phyloP scores from a whole-genome alignment of 2,329 filamentous ascomycete genomes.

The Trichoderma atroviride region DNA sequence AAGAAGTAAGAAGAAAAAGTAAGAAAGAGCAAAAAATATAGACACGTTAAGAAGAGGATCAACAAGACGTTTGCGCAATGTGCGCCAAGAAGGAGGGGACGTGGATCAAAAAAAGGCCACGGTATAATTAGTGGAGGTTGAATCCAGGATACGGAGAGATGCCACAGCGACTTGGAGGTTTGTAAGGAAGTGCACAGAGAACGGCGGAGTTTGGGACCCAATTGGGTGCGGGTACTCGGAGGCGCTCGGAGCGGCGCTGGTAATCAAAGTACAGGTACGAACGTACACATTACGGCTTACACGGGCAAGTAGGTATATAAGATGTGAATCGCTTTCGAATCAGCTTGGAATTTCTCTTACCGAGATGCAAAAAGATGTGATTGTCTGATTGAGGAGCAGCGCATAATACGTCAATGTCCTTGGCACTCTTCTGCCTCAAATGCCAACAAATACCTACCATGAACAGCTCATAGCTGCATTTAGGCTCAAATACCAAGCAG shows the following conservation, averaged over 20 bases:
- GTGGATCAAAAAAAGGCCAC: conserved; percentile 22
- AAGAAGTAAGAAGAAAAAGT: not conserved
- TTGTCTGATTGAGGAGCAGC: not conserved
- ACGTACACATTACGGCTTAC: not conserved
- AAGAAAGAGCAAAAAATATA: not conserved
- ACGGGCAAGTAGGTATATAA: not conserved
- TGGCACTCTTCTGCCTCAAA: not conserved
- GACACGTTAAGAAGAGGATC: not conserved
- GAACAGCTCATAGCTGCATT: not conserved
- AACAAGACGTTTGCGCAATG: not conserved
- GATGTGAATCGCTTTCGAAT: not conserved
- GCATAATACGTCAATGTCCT: not conserved
- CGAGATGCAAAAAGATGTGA: not conserved
- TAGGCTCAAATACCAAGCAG: not conserved
- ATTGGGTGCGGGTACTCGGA: not conserved
- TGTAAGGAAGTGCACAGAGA: not conserved
- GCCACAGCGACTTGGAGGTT: conserved; percentile 4
- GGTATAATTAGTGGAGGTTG: conserved; percentile 10
- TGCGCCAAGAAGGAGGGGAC: conserved; percentile 19
- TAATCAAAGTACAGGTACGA: not conserved
- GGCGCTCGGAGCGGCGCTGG: not conserved
- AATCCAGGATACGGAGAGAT: not conserved
- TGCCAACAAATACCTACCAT: not conserved
- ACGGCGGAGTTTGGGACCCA: conserved; percentile 1
- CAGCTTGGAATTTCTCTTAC: not conserved